Conservation (phyloP, 1,284 basidiomycete genomes). For the Stygiomarasmius scandens region DNA sequence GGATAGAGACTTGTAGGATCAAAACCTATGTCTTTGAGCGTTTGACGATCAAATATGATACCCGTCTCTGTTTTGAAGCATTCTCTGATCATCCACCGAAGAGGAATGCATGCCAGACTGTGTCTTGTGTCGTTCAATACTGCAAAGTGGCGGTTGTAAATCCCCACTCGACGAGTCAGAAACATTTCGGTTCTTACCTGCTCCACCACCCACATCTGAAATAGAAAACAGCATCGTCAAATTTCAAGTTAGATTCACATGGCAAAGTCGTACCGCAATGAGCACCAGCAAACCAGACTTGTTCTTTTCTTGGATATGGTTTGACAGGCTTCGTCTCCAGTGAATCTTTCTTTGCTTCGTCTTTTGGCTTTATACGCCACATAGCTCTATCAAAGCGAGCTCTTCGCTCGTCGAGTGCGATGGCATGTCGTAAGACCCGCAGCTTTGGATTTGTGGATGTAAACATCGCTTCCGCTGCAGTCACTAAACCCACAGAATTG, state of each 20-base stretch:
- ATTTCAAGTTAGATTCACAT: not conserved
- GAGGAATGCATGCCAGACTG: constrained; percentile 43
- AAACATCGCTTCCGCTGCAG: constrained; percentile 45
- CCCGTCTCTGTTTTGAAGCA: constrained; percentile 46
- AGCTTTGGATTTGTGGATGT: constrained; percentile 60
- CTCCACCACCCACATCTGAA: constrained; percentile 37
- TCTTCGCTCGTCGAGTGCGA: constrained; percentile 68
- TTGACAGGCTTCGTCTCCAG: constrained; percentile 26
- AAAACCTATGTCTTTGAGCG: constrained; percentile 38
- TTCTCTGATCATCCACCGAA: constrained; percentile 53
- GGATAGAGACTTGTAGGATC: constrained; percentile 39
- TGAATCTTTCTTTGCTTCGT: constrained; percentile 11
- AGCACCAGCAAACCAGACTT: constrained; percentile 57
- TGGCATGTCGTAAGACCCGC: constrained; percentile 63
- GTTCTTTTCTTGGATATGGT: constrained; percentile 29
- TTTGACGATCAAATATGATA: constrained; percentile 39
- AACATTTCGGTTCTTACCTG: not conserved
- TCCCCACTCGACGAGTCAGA: not conserved
- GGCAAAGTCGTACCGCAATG: constrained; percentile 44
- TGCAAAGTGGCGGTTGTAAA: constrained; percentile 1
- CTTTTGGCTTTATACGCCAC: constrained; percentile 32
- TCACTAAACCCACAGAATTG: constrained; percentile 5
- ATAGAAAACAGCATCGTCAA: not conserved
- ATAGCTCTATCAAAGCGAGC: constrained; percentile 3
- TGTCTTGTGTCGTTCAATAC: constrained; percentile 35